Base-by-base conservation (phyloP, 2,329 filamentous ascomycete genomes). In the Celoporthe dispersa region DNA sequence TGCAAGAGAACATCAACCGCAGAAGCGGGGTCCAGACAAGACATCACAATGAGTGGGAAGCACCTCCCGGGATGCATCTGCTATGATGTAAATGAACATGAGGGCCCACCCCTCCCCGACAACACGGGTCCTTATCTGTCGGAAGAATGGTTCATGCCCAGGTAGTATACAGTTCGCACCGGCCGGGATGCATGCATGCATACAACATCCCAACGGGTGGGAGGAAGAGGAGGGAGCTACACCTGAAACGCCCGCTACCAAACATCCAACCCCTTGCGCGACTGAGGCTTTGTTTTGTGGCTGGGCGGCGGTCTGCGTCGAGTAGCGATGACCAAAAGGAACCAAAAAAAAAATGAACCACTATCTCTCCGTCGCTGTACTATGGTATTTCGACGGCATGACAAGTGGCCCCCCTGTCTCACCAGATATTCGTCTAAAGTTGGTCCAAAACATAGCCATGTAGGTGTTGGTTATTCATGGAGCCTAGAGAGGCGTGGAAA, bases 201-300 rank as follows among this genome's bases (percentile, higher is more conserved):
- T 19, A 41, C 7, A 48, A n/a, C 19, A 1, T 48, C 12, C 25
- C 28, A 57, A 19, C 53, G 28, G 53, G 51, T n/a, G 44, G 44
- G 44, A 44, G 16, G 59, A 61, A n/a, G n/a, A 55, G 51, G 51
- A 28, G 25, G 55, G 57, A 28, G 16, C 7, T 19, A 25, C 31
- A 60, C 57, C 57, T 60, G 57, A 60, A 33, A 60, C 57, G 57
- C 31, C 57, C 57, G 31, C 31, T 60, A 60, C 57, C 57, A 60
- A 37, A 60, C 31, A 60, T 37, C 0, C 22, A 33, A 39, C 53
- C 57, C 57, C 57, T 60, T 37, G 57, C 31, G 9, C 25, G 19
- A 22, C 8, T 6, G 57, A 60, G 57, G 57, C 57, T 35, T 60
- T 60, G 31, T 37, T 60, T 37, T n/a, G 57, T 60, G 57, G 57